Conservation (phyloP, 345 rosid species). For the Nephelium lappaceum region DNA sequence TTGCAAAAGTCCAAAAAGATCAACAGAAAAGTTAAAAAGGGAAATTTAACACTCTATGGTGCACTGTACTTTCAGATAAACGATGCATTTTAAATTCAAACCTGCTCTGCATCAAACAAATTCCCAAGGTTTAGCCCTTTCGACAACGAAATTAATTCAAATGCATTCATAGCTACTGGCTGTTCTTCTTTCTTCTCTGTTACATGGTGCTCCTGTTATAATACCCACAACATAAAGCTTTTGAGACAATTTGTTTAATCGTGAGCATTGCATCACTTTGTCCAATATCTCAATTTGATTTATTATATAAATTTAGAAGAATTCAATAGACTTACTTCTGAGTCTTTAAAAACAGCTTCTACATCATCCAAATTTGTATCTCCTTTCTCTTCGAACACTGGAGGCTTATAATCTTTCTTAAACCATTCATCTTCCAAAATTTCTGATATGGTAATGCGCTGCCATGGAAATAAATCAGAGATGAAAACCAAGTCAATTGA, state of each 20-base stretch:
- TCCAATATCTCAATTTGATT: constrained; percentile 3
- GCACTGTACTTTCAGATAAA: not conserved
- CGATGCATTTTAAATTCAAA: constrained; percentile 24
- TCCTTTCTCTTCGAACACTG: constrained; percentile 79
- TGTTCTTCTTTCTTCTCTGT: constrained; percentile 85
- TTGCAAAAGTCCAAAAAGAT: not conserved
- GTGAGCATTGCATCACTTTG: constrained; percentile 4
- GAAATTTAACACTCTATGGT: not conserved
- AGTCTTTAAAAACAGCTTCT: constrained; percentile 92
- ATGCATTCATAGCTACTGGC: constrained; percentile 88
- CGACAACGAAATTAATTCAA: constrained; percentile 91
- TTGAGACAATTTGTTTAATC: constrained; percentile 11
- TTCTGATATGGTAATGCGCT: constrained; percentile 88
- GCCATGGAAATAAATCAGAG: constrained; percentile 25
- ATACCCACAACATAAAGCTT: constrained; percentile 6
- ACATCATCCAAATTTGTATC: constrained; percentile 77
- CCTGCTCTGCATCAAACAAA: constrained; percentile 85
- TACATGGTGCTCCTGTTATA: constrained; percentile 77
- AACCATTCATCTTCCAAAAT: constrained; percentile 90
- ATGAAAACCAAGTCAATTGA: not conserved
- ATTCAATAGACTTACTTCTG: constrained; percentile 55
- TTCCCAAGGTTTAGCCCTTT: constrained; percentile 86
- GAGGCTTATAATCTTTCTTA: constrained; percentile 78
- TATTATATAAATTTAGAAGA: constrained; percentile 5
- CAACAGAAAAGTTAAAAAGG: not conserved